Percentiles rank a stretch among this genome's conserved stretches.
These are phyloP conservation scores for Xanthoceras sorbifolium DNA, from an alignment of 345 rosid species.

Conservation along the genomic window DNA sequence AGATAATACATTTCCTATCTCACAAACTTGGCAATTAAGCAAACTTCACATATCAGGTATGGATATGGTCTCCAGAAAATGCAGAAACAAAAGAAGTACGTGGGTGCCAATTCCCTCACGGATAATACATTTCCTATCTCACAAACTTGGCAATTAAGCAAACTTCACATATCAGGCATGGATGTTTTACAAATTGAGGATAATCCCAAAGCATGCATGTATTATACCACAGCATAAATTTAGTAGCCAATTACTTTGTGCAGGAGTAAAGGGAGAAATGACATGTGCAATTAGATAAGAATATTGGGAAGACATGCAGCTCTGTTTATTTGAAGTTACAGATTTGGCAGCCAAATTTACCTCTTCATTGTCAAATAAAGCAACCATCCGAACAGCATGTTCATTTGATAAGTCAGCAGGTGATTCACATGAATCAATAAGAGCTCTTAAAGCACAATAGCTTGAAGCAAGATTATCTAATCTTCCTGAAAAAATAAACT, in stretches of 20 bases:
- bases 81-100: neutral
- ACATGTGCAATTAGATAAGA: slow-evolving; percentile 7
- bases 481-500: slow-evolving; percentile 95
- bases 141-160: neutral
- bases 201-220: neutral
- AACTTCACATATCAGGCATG: neutral
- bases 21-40: neutral
- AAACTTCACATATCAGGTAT: neutral
- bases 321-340: neutral
- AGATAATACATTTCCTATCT: neutral
- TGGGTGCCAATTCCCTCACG: neutral
- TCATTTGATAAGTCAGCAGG: slow-evolving; percentile 58
- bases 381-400: slow-evolving; percentile 76
- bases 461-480: slow-evolving; percentile 93
- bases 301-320: slow-evolving; percentile 14
- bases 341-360: slow-evolving; percentile 40
- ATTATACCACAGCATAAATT: neutral
- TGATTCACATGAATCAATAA: slow-evolving; percentile 70
- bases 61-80: neutral
- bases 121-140: neutral
- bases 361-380: slow-evolving; percentile 97
- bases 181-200: neutral
- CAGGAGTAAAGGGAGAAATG: neutral
- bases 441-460: slow-evolving; percentile 86
- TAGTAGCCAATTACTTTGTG: neutral